Base-by-base conservation (phyloP, 1,284 basidiomycete species). In the Fomitopsis betulina region DNA sequence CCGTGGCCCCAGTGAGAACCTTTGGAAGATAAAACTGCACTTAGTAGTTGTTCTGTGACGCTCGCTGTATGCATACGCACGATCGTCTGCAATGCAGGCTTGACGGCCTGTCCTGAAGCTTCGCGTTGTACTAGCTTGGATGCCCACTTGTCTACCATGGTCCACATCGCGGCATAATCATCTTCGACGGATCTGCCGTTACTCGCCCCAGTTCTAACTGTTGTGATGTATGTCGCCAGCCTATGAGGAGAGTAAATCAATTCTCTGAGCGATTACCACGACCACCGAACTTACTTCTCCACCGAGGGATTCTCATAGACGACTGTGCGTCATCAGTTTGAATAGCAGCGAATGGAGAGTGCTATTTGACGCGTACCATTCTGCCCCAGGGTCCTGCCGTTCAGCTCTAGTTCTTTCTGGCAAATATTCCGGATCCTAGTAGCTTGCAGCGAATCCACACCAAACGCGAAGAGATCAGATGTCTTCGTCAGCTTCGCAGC, bases 1-100 rank as follows among this genome's bases (percentile, higher is more conserved):
- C 85, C 0, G 85, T 85, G 0, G 79, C 82, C 5, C 85, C 85
- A 0, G 85, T 86, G 30, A 87, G 72, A 3, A 83, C 72, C 60
- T 66, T 27, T 35, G 35, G 3, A 30, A 12, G 12, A 45, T 33
- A 8, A 30, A 30, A 4, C 27, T 30, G 27, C 27, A 37, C 13
- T 37, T 8, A 58, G 35, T 17, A 5, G 3, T 43, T 13, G 56
- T 12, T 13, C 27, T 33, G n/a, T n/a, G n/a, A 52, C 1, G 19
- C 25, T 19, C 13, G 13, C 21, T 27, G 15, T 47, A 21, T 23
- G 15, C 45, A 17, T 23, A 37, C 53, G 32, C 33, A 55, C 55
- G 33, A 60, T 38, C 9, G 49, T 52, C 19, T 51, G 56, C 5
- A 47, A 47, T 17, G 13, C 30, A 25, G 43, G 7, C 3, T 30